Conservation (phyloP, 179 eudicot species). For the Dionaea muscipula region DNA sequence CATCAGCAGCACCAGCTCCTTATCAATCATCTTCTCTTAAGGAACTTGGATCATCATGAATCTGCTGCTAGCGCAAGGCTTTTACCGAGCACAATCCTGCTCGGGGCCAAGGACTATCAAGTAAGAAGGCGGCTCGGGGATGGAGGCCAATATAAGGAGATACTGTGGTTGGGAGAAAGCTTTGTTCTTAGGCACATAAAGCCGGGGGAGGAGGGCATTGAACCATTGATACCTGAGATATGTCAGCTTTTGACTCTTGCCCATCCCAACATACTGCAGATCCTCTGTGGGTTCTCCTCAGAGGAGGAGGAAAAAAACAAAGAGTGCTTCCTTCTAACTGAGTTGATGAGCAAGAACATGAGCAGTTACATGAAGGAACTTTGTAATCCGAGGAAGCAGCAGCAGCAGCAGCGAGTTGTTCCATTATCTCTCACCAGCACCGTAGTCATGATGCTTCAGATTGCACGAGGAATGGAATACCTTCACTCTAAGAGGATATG, state of each 20-base stretch:
- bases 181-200: constrained; percentile 49
- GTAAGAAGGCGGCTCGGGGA: constrained; percentile 50
- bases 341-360: constrained; percentile 56
- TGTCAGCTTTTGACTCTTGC: constrained; percentile 33
- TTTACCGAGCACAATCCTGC: constrained; percentile 37
- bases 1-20: constrained; percentile 29
- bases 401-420: no score
- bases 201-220: constrained; percentile 39
- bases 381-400: constrained; percentile 37
- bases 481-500: constrained; percentile 57
- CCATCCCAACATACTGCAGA: constrained; percentile 61
- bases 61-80: constrained; percentile 19
- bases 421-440: constrained; percentile 43
- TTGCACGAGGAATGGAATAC: constrained; percentile 85
- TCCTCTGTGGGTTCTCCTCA: constrained; percentile 44
- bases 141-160: constrained; percentile 58
- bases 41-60: constrained; percentile 27
- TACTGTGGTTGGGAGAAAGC: constrained; percentile 63
- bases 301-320: constrained; percentile 55
- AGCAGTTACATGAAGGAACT: constrained; percentile 37
- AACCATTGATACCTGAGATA: constrained; percentile 29
- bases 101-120: constrained; percentile 48
- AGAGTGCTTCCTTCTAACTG: constrained; percentile 58
- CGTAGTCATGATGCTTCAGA: constrained; percentile 69
- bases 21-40: constrained; percentile 38